Conservation (phyloP, 164 flowering plant species). For the Tetracentron sinense region DNA sequence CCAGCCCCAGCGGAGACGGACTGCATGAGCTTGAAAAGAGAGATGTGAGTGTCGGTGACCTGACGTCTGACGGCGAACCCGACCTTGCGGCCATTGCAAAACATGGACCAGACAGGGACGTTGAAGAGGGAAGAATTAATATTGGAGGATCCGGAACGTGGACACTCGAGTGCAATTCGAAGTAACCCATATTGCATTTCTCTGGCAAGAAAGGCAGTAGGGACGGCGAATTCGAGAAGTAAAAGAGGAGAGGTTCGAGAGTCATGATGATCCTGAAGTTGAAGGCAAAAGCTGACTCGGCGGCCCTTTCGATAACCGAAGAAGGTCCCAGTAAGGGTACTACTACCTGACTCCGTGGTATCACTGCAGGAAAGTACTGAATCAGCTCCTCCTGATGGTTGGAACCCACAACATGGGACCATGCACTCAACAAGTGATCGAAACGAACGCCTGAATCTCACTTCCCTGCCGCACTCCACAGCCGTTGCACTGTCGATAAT, state of each 20-base stretch:
- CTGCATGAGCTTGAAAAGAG: slow-evolving; percentile 38
- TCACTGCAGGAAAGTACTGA: slow-evolving; percentile 14
- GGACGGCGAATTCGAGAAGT: slow-evolving; percentile 50
- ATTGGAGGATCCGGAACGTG: neutral
- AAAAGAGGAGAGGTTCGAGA: slow-evolving; percentile 33
- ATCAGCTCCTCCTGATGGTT: slow-evolving; percentile 20
- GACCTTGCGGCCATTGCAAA: slow-evolving; percentile 56
- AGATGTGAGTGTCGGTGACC: slow-evolving; percentile 25
- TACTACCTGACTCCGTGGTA: slow-evolving; percentile 16
- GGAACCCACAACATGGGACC: slow-evolving; percentile 57
- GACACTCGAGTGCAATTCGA: slow-evolving; percentile 51
- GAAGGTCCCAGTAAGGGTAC: slow-evolving; percentile 49
- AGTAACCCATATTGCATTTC: slow-evolving; percentile 56
- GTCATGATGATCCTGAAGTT: no score
- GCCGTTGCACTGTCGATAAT: slow-evolving; percentile 44
- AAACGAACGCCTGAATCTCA: slow-evolving; percentile 42
- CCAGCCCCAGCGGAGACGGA: slow-evolving; percentile 61
- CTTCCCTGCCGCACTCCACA: slow-evolving; percentile 48
- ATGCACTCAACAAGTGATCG: slow-evolving; percentile 53
- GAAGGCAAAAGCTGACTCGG: slow-evolving; percentile 57
- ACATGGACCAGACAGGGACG: slow-evolving; percentile 51
- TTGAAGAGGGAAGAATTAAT: slow-evolving; percentile 28
- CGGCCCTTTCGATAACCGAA: slow-evolving; percentile 56
- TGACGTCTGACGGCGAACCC: slow-evolving; percentile 49
- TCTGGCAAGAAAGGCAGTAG: slow-evolving; percentile 40